A percentile compares a stretch with the other conserved stretches of the same genome.
Evolutionary conservation across 73 alveolate genomes (phyloP).

Genomic region (Paramecium octaurelia): DNA sequence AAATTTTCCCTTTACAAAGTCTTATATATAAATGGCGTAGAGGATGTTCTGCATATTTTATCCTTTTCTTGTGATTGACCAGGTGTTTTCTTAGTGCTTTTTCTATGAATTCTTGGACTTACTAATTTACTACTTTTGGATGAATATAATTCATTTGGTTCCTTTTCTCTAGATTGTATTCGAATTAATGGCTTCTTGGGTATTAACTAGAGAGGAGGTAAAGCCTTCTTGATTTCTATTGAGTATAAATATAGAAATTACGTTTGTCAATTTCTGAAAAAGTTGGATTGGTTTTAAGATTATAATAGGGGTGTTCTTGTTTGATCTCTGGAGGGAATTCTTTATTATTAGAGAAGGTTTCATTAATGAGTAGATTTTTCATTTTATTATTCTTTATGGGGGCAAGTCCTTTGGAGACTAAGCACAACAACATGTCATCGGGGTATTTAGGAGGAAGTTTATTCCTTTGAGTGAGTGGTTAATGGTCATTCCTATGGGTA

Average conservation of each 20-base stretch:
- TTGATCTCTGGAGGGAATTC: background rate
- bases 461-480: background rate
- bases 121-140: background rate
- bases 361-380: background rate
- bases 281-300: background rate
- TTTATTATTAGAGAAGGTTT: background rate
- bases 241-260: background rate
- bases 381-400: background rate
- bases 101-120: background rate
- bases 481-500: background rate
- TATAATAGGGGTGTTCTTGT: background rate
- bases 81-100: background rate
- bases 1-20: background rate
- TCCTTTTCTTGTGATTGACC: background rate
- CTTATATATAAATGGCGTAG: slow-evolving; percentile 8
- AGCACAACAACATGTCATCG: background rate
- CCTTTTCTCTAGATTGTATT: background rate
- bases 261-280: background rate
- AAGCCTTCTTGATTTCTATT: background rate
- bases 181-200: background rate
- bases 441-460: background rate
- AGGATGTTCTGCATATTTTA: background rate
- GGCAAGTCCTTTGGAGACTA: background rate
- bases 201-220: background rate
- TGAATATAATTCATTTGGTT: background rate